These are phyloP conservation scores for Saccharomycopsis hybrid DNA, from an alignment of 1,139 yeast genomes.

Conservation along the genomic window DNA sequence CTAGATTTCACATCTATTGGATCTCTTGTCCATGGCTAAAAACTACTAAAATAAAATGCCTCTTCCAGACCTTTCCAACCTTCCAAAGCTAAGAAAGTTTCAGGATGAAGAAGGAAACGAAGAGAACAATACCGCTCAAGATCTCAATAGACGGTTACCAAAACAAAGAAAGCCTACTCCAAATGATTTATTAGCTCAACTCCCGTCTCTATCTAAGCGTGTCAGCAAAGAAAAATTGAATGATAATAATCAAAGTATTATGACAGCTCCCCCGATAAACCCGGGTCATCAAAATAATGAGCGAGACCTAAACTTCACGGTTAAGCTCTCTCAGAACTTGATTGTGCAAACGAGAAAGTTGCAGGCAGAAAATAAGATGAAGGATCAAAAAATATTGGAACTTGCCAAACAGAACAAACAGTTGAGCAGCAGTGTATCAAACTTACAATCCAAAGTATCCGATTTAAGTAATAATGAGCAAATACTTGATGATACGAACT, in stretches of 20 bases:
- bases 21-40: too few relatives aligned
- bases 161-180: slow-evolving; percentile 9
- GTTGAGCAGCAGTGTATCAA: slow-evolving; percentile 33
- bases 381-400: slow-evolving; percentile 37
- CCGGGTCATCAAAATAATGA: slow-evolving; percentile 22
- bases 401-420: slow-evolving; percentile 40
- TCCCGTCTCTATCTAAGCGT: slow-evolving; percentile 17
- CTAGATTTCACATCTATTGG: too few relatives aligned
- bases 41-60: slow-evolving; percentile 19
- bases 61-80: slow-evolving; percentile 11
- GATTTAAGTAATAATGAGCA: slow-evolving; percentile 36
- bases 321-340: slow-evolving; percentile 75
- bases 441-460: slow-evolving; percentile 30
- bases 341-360: slow-evolving; percentile 73
- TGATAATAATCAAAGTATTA: slow-evolving; percentile 2
- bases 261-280: slow-evolving; percentile 14
- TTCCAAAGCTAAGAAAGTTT: slow-evolving; percentile 9
- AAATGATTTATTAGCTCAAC: slow-evolving; percentile 15
- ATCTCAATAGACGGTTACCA: neutral
- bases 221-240: slow-evolving; percentile 17
- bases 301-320: slow-evolving; percentile 72
- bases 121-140: neutral
- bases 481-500: slow-evolving; percentile 59
- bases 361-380: slow-evolving; percentile 59
- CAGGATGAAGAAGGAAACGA: slow-evolving; percentile 10